Conservation (phyloP, 75 land plant species). For the Pinus tabuliformis region DNA sequence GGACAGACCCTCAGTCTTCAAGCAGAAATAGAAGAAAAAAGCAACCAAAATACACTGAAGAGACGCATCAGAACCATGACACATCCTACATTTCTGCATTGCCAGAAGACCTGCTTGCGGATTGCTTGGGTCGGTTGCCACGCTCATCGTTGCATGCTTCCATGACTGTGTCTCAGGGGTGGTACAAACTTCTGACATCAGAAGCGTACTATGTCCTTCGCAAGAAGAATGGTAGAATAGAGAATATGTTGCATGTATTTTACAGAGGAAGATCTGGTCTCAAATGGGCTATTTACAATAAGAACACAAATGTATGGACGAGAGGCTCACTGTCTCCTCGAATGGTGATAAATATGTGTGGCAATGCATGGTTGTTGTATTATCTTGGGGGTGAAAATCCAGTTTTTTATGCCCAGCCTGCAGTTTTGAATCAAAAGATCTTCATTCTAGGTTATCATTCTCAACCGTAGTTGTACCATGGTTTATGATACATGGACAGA, state of each 20-base stretch:
- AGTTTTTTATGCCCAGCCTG: slow-evolving; percentile 56
- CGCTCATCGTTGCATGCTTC: slow-evolving; percentile 32
- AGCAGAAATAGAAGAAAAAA: background rate
- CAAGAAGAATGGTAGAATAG: slow-evolving; percentile 20
- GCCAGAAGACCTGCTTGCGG: slow-evolving; percentile 83
- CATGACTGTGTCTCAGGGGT: slow-evolving; percentile 46
- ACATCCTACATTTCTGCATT: slow-evolving; percentile 15
- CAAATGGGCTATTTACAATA: slow-evolving; percentile 27
- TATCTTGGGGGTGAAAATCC: slow-evolving; percentile 13
- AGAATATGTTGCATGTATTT: slow-evolving; percentile 37
- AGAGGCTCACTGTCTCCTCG: slow-evolving; percentile 20
- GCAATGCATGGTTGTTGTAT: background rate
- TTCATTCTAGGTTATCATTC: slow-evolving; percentile 41
- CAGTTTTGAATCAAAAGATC: slow-evolving; percentile 50
- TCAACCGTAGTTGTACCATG: slow-evolving; percentile 28
- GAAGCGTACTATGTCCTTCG: slow-evolving; percentile 30
- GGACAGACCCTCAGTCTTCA: slow-evolving; percentile 1
- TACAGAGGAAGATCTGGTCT: slow-evolving; percentile 26
- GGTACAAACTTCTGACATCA: slow-evolving; percentile 26
- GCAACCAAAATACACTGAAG: background rate
- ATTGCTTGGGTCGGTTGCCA: slow-evolving; percentile 63
- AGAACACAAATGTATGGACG: slow-evolving; percentile 27
- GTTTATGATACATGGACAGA: slow-evolving; percentile 73
- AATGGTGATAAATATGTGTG: background rate
- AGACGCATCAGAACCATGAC: background rate